phyloP scores from a whole-genome alignment of 495 filamentous ascomycete species.

The Terfezia claveryi region DNA sequence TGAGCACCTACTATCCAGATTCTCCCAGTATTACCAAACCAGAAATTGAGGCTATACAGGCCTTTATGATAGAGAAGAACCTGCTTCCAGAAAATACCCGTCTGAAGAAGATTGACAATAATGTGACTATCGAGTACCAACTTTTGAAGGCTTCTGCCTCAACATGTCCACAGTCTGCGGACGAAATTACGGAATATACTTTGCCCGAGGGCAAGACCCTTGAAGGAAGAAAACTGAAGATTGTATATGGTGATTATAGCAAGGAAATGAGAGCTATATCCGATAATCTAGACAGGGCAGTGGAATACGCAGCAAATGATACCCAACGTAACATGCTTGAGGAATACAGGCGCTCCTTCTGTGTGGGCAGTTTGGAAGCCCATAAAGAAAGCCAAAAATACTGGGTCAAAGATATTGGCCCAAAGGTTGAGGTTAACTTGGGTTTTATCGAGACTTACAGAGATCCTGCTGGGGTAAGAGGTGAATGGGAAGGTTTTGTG shows the following conservation, averaged over 20 bases:
- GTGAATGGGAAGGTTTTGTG: conserved; percentile 95
- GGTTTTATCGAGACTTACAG: conserved; percentile 95
- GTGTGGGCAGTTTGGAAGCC: conserved; percentile 58
- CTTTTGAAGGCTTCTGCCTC: conserved; percentile 63
- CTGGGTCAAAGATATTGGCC: conserved; percentile 85
- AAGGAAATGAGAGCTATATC: conserved; percentile 65
- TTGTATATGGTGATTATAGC: conserved; percentile 69
- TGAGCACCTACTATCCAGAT: conserved; percentile 83
- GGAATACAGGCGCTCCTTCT: conserved; percentile 67
- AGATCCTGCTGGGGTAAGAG: conserved; percentile 75
- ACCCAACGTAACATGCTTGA: conserved; percentile 67
- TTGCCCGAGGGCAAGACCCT: conserved; percentile 5
- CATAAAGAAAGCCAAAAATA: conserved; percentile 79
- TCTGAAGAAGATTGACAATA: conserved; percentile 47
- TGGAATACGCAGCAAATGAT: conserved; percentile 57
- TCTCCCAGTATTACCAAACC: conserved; percentile 65
- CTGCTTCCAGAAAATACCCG: conserved; percentile 65
- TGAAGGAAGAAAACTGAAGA: conserved; percentile 27
- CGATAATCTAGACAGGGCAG: conserved; percentile 45
- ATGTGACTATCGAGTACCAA: conserved; percentile 36
- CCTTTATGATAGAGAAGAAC: conserved; percentile 3
- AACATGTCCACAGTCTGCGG: conserved; percentile 35
- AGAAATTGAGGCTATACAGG: conserved; percentile 27
- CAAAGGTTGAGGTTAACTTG: conserved; percentile 72
- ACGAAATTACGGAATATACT: conserved; percentile 29